Evolutionary conservation across 345 rosid species (phyloP), one percentile per base, ranked within the genome.

Genomic region (Viola odorata): DNA sequence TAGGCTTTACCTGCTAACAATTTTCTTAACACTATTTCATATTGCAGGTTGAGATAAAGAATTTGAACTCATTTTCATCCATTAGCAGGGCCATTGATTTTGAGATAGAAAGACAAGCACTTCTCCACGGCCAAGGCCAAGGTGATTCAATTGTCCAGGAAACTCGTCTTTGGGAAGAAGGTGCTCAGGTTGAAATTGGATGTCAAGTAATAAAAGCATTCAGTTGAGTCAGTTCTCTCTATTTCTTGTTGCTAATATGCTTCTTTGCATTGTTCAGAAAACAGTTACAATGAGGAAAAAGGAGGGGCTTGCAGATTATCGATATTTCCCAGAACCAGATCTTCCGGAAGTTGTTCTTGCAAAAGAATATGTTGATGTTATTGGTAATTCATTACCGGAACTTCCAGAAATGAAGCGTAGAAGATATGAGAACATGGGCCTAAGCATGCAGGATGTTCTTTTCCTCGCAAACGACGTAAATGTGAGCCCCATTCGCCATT

Each of bases 151-250:
- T 94, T 71, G 85, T 85, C 51, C 91, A 85, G 55, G 98, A 89
- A 84, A 89, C 97, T 75, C 88, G 97, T 45, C 94, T 89, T 37
- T 92, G 99, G 98, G 97, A 89, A 67, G 98, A 92, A 80, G 95
- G 96, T 7, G 60, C 88, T 60, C 96, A 85, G 91, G 98, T 91
- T 64, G 47, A 66, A 55, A 32, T 23, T 59, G 9, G 60, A 53
- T 62, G 8, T 54, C 37, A 17, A 48, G 12, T 64, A 45, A 37
- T 50, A 45, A 13, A 56, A 56, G 10, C 9, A 32, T 53, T 50
- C 55, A 37, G 17, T 56, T 39, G 8, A 32, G 49, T 50, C 55
- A 37, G 17, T 59, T 39, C 38, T 45, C 36, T 15, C 44, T 9
- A 3, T 66, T 59, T 23, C 15, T 74, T 15, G 50, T 60, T 47